A percentile compares a stretch with the other conserved stretches of the same genome.
phyloP scores from a whole-genome alignment of 1,284 basidiomycete species.

The Farysia itapuensis region DNA sequence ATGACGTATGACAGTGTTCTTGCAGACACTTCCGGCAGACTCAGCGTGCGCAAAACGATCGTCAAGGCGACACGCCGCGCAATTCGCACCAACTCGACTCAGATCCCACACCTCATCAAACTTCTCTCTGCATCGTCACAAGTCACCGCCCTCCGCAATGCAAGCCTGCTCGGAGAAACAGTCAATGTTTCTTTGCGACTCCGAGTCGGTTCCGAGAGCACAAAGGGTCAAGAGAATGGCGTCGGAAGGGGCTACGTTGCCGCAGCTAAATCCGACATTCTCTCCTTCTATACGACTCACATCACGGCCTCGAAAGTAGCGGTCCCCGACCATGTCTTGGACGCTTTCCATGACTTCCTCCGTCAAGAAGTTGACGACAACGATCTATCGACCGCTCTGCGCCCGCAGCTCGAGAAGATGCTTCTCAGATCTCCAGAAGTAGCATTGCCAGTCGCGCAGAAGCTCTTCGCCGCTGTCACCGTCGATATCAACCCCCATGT shows the following conservation, averaged over 20 bases:
- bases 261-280: conserved; percentile 22
- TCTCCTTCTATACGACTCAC: conserved; percentile 47
- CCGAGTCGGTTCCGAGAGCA: conserved; percentile 35
- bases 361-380: conserved; percentile 26
- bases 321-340: conserved; percentile 26
- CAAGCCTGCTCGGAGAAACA: conserved; percentile 40
- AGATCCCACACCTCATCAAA: conserved; percentile 33
- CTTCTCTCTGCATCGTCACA: conserved; percentile 22
- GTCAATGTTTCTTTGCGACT: conserved; percentile 40
- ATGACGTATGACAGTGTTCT: conserved; percentile 36
- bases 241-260: conserved; percentile 32
- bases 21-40: conserved; percentile 5
- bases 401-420: conserved; percentile 56
- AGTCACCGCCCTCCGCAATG: conserved; percentile 22
- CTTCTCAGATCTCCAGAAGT: conserved; percentile 55
- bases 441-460: conserved; percentile 30
- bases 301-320: conserved; percentile 44
- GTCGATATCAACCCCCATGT: conserved; percentile 26
- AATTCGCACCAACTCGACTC: conserved; percentile 24
- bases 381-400: conserved; percentile 36
- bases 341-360: conserved; percentile 46
- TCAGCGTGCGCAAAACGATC: conserved; percentile 20
- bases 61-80: conserved; percentile 29
- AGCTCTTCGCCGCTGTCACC: conserved; percentile 31
- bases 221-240: conserved; percentile 36